phyloP scores from a whole-genome alignment of 176 grass and related monocot species.

The Musa beccarii region DNA sequence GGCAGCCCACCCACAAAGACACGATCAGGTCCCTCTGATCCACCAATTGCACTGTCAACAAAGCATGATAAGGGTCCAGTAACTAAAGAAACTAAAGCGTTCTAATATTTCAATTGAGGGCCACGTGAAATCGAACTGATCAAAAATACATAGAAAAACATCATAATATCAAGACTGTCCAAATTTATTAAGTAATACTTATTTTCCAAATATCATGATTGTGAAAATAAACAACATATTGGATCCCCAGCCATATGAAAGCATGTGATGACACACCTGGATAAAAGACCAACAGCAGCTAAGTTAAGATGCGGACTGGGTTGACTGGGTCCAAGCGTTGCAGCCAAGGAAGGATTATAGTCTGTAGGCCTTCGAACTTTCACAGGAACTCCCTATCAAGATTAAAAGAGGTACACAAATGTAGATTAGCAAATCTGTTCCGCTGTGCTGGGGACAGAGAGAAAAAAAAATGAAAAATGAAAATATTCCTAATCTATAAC shows the following conservation, averaged over 20 bases:
- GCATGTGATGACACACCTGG: constrained; percentile 8
- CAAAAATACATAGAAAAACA: too few relatives aligned
- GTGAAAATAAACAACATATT: constrained; percentile 2
- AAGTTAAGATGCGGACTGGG: constrained; percentile 25
- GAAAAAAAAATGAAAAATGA: background rate
- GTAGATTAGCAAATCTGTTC: background rate
- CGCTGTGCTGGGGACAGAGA: too few relatives aligned
- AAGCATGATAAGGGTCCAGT: background rate
- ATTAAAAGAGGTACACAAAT: background rate
- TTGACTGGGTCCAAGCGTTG: constrained; percentile 26
- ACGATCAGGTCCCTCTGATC: constrained; percentile 26
- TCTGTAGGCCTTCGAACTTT: constrained; percentile 29
- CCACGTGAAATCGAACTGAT: background rate
- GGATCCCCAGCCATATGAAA: background rate
- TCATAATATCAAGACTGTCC: too few relatives aligned
- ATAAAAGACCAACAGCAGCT: constrained; percentile 18
- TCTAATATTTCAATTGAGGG: background rate
- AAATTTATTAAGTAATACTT: background rate
- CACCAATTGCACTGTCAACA: constrained; percentile 9
- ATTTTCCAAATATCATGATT: background rate
- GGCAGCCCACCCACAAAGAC: constrained; percentile 29
- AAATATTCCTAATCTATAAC: background rate
- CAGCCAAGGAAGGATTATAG: constrained; percentile 29
- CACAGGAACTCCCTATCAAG: constrained; percentile 29
- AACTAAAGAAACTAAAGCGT: background rate